Conservation (phyloP, 2,329 filamentous ascomycete species). For the Colletotrichum magnum region DNA sequence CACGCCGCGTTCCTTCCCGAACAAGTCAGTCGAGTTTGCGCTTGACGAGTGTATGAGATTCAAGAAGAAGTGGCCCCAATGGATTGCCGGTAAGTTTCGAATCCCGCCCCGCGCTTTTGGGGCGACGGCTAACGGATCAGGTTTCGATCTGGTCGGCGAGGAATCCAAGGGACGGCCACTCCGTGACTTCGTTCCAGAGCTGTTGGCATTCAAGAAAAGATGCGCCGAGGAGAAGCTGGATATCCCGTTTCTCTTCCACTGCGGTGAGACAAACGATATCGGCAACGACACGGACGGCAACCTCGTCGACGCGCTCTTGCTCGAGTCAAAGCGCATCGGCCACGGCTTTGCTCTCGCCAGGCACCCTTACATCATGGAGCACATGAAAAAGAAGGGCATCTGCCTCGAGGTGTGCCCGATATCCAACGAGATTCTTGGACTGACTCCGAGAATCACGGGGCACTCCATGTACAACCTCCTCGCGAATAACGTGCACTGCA, state of each 20-base stretch:
- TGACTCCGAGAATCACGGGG: slow-evolving; percentile 75
- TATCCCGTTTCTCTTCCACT: slow-evolving; percentile 83
- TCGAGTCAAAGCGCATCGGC: slow-evolving; percentile 78
- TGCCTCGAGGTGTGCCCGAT: slow-evolving; percentile 85
- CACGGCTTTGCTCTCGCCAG: slow-evolving; percentile 80
- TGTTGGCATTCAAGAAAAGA: slow-evolving; percentile 68
- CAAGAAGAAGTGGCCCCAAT: slow-evolving; percentile 68
- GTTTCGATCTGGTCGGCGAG: slow-evolving; percentile 80
- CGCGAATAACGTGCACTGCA: slow-evolving; percentile 81
- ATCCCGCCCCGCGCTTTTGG: background rate
- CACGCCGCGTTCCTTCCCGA: slow-evolving; percentile 73
- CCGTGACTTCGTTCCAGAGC: slow-evolving; percentile 66
- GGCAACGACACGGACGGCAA: slow-evolving; percentile 77
- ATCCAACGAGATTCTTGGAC: slow-evolving; percentile 81
- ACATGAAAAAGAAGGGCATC: slow-evolving; percentile 74
- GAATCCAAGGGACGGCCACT: slow-evolving; percentile 74
- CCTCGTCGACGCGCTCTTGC: slow-evolving; percentile 75
- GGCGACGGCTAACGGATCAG: slow-evolving; percentile 50
- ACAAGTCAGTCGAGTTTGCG: slow-evolving; percentile 61
- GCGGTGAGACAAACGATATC: slow-evolving; percentile 79
- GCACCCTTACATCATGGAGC: slow-evolving; percentile 76
- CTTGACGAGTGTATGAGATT: slow-evolving; percentile 74
- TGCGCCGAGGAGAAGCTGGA: slow-evolving; percentile 64
- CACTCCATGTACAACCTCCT: slow-evolving; percentile 78
- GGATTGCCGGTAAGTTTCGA: slow-evolving; percentile 73